Evolutionary conservation across 2,329 filamentous ascomycete species (phyloP).

Genomic region (Aphanocladium album): DNA sequence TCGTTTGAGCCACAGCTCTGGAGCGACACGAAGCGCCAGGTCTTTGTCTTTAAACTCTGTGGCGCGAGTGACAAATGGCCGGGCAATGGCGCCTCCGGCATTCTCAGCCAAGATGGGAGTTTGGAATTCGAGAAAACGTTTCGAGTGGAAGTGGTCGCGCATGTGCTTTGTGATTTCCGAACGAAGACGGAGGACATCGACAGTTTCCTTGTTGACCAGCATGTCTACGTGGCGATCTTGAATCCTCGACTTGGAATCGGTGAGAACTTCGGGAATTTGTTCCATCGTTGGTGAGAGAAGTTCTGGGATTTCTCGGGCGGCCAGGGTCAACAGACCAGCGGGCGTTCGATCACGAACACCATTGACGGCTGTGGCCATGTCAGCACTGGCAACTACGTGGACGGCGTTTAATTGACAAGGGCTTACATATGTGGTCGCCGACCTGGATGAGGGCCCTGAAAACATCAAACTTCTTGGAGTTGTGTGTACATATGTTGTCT

Average conservation of each 20-base stretch:
- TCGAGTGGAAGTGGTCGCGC: constrained; percentile 65
- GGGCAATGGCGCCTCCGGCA: constrained; percentile 82
- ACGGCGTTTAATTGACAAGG: constrained; percentile 17
- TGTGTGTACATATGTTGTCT: constrained; percentile 29
- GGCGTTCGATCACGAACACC: constrained; percentile 66
- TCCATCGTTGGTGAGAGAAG: constrained; percentile 75
- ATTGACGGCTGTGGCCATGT: constrained; percentile 51
- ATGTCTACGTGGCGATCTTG: constrained; percentile 82
- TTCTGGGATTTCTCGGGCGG: constrained; percentile 61
- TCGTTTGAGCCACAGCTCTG: constrained; percentile 92
- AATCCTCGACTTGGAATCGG: constrained; percentile 66
- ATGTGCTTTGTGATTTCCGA: constrained; percentile 70
- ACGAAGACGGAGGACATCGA: constrained; percentile 68
- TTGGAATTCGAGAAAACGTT: constrained; percentile 78
- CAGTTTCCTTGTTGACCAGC: constrained; percentile 64
- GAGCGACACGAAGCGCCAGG: constrained; percentile 80
- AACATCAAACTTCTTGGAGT: constrained; percentile 44
- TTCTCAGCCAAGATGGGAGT: constrained; percentile 81
- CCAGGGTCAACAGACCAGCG: constrained; percentile 71
- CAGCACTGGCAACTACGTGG: constrained; percentile 15
- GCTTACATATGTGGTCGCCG: constrained; percentile 79
- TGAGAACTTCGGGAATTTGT: constrained; percentile 66
- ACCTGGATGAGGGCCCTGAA: constrained; percentile 64
- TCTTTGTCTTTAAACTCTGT: constrained; percentile 69
- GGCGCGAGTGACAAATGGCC: constrained; percentile 76